phyloP scores from a whole-genome alignment of 345 rosid genomes.

The Balakata baccata region DNA sequence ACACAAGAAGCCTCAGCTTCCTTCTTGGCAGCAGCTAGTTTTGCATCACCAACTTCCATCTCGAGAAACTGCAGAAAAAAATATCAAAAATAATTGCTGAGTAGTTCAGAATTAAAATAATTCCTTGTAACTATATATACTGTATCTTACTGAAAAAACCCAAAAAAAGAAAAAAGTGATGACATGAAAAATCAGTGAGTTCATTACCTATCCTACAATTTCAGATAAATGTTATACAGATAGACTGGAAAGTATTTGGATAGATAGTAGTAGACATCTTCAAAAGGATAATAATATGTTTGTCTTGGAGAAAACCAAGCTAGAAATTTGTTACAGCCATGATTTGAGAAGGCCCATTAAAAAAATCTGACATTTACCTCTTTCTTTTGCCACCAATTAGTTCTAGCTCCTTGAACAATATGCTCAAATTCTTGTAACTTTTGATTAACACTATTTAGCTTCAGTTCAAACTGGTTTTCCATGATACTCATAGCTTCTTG shows the following conservation, averaged over 20 bases:
- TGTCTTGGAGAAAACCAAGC: constrained; percentile 1
- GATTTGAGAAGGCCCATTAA: background rate
- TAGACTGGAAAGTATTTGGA: background rate
- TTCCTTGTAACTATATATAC: background rate
- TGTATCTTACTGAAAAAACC: background rate
- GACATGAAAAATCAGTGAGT: background rate
- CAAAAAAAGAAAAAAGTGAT: background rate
- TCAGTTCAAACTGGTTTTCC: constrained; percentile 48
- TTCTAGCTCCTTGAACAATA: constrained; percentile 38
- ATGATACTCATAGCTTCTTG: constrained; percentile 45
- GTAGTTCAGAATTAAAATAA: background rate
- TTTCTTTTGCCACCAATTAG: constrained; percentile 42
- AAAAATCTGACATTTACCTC: constrained; percentile 40
- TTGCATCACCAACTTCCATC: constrained; percentile 66
- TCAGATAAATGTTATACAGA: background rate
- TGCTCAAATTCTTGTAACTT: constrained; percentile 50
- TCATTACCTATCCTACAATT: background rate
- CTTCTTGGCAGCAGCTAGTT: constrained; percentile 57
- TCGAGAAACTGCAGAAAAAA: constrained; percentile 58
- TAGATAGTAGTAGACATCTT: background rate
- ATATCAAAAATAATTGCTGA: constrained; percentile 2
- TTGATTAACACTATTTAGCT: constrained; percentile 39
- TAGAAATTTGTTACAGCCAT: background rate
- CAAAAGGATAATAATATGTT: background rate
- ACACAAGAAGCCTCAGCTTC: constrained; percentile 62